Evolutionary conservation across 495 filamentous ascomycete genomes (phyloP).

Genomic region (Cercophora samala): DNA sequence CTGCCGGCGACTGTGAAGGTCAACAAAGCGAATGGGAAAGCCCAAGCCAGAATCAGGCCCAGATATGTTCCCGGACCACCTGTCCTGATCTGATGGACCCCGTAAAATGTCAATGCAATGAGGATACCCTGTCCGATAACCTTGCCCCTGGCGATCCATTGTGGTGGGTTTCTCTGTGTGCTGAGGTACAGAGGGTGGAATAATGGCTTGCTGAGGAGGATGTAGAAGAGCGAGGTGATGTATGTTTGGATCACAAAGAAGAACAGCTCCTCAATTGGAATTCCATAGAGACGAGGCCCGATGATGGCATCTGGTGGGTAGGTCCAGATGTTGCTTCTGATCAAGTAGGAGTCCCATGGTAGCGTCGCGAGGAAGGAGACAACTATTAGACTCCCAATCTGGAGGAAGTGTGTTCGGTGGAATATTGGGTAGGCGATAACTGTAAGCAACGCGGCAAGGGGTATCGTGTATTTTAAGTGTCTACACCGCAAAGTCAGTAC

Average conservation of each 20-base stretch:
- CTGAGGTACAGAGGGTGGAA: constrained; percentile 56
- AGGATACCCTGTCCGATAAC: constrained; percentile 45
- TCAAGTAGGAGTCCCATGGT: constrained; percentile 70
- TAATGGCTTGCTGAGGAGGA: constrained; percentile 58
- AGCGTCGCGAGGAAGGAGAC: constrained; percentile 60
- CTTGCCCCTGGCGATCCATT: constrained; percentile 24
- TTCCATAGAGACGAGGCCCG: constrained; percentile 54
- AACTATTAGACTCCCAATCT: constrained; percentile 52
- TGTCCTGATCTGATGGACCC: constrained; percentile 38
- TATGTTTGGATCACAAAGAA: constrained; percentile 77
- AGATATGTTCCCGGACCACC: constrained; percentile 55
- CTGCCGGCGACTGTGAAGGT: constrained; percentile 60
- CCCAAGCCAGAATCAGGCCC: constrained; percentile 66
- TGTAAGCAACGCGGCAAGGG: constrained; percentile 56
- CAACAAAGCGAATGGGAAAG: constrained; percentile 56
- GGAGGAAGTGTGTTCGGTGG: constrained; percentile 56
- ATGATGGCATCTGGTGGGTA: constrained; percentile 59
- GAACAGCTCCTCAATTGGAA: constrained; percentile 66
- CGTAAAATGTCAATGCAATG: constrained; percentile 34
- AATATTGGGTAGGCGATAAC: constrained; percentile 55
- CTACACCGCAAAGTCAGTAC: constrained; percentile 35
- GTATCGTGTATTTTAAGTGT: constrained; percentile 66
- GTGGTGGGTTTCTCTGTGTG: constrained; percentile 13
- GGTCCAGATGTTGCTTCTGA: constrained; percentile 61
- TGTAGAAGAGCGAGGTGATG: constrained; percentile 62